phyloP scores from a whole-genome alignment of 768 basidiomycete genomes.

The Podaxis mareebaensis region DNA sequence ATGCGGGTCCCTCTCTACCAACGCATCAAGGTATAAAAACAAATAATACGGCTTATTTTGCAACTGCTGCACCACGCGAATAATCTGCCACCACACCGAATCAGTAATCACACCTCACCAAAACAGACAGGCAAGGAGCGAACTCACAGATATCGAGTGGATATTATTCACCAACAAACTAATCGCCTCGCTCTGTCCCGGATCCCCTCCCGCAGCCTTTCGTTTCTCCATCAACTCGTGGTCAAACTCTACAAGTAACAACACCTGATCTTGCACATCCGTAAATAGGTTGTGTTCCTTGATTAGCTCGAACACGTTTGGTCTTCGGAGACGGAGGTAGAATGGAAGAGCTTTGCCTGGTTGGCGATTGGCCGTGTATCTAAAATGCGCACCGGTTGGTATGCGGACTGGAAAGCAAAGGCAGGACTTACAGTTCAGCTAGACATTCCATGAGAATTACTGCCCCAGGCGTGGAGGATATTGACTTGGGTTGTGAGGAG shows the following conservation, averaged over 20 bases:
- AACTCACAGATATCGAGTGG: slow-evolving; percentile 89
- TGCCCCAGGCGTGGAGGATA: slow-evolving; percentile 44
- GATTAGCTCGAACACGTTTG: slow-evolving; percentile 94
- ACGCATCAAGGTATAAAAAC: slow-evolving; percentile 89
- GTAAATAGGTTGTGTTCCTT: slow-evolving; percentile 92
- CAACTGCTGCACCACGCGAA: slow-evolving; percentile 86
- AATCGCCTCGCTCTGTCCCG: slow-evolving; percentile 72
- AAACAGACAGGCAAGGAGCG: not conserved
- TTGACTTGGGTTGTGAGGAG: slow-evolving; percentile 49
- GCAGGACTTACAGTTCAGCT: slow-evolving; percentile 72
- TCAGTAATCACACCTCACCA: not conserved
- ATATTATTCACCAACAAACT: slow-evolving; percentile 88
- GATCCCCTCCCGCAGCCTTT: slow-evolving; percentile 38
- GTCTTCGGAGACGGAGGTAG: slow-evolving; percentile 80
- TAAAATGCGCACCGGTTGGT: slow-evolving; percentile 3
- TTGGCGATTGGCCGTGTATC: slow-evolving; percentile 86
- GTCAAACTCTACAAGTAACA: slow-evolving; percentile 93
- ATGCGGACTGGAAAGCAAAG: not conserved
- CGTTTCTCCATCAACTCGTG: slow-evolving; percentile 75
- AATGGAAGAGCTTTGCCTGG: slow-evolving; percentile 93
- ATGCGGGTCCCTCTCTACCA: slow-evolving; percentile 85
- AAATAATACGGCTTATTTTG: slow-evolving; percentile 75
- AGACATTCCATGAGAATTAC: slow-evolving; percentile 89
- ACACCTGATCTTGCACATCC: slow-evolving; percentile 90
- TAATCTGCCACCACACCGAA: slow-evolving; percentile 51